These are phyloP conservation scores for Eucalyptus microcorys DNA, from an alignment of 345 rosid genomes.

Conservation along the genomic window DNA sequence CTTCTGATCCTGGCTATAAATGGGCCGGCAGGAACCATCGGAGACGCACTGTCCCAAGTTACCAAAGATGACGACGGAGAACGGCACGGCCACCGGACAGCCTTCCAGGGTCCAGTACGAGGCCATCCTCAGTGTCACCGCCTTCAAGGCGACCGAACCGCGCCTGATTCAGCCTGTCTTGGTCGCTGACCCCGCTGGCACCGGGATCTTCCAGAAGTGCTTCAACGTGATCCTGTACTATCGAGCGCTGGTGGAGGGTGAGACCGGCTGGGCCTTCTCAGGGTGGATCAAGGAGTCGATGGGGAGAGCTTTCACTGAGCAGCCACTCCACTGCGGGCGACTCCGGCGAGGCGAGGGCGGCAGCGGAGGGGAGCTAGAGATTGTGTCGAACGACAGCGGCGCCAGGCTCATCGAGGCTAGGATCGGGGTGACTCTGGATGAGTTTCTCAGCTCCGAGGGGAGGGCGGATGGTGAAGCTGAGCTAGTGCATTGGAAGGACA, in stretches of 20 bases:
- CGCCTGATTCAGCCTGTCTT: conserved; percentile 24
- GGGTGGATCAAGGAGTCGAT: conserved; percentile 80
- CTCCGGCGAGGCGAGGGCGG: conserved; percentile 24
- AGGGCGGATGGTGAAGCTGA: conserved; percentile 33
- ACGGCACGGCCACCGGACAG: not conserved
- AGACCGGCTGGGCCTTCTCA: conserved; percentile 47
- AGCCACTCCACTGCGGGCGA: conserved; percentile 55
- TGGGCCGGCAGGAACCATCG: not conserved
- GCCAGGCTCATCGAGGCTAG: conserved; percentile 52
- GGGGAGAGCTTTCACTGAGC: conserved; percentile 35
- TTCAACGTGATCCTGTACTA: conserved; percentile 42
- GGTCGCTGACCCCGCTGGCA: conserved; percentile 7
- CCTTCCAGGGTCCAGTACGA: conserved; percentile 21
- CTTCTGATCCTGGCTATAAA: not conserved
- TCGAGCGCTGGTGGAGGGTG: conserved; percentile 14
- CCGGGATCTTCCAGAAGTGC: conserved; percentile 27
- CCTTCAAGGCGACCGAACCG: conserved; percentile 38
- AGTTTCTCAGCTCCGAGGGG: conserved; percentile 29
- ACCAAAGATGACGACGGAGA: not conserved
- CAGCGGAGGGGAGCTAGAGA: conserved; percentile 30
- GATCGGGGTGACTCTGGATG: conserved; percentile 20
- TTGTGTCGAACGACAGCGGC: conserved; percentile 71
- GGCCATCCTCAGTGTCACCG: conserved; percentile 39
- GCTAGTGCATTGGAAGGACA: conserved; percentile 65
- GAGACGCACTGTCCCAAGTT: not conserved